Conservation (phyloP, 768 basidiomycete species). For the Hypholoma sublateritium region DNA sequence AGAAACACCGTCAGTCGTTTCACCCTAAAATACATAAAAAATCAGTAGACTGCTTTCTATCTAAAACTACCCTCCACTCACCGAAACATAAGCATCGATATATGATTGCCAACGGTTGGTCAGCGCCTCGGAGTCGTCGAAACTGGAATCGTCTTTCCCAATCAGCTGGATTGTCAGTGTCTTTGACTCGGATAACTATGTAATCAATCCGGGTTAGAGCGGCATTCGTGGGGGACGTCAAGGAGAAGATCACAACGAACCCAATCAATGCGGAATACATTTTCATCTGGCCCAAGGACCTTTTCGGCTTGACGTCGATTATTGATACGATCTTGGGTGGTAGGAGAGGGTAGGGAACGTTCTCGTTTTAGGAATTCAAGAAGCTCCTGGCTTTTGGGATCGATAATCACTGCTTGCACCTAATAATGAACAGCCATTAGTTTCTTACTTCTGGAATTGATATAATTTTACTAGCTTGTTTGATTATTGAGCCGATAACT, state of each 20-base stretch:
- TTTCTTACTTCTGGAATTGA: background rate
- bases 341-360: slow-evolving; percentile 53
- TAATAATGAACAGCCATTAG: slow-evolving; percentile 17
- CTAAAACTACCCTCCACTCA: slow-evolving; percentile 26
- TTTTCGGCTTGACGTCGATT: slow-evolving; percentile 68
- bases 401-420: slow-evolving; percentile 69
- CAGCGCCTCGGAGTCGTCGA: slow-evolving; percentile 74
- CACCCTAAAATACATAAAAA: slow-evolving; percentile 40
- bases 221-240: background rate
- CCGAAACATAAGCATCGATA: slow-evolving; percentile 73
- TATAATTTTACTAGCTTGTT: slow-evolving; percentile 55
- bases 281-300: slow-evolving; percentile 73
- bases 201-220: background rate
- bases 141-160: slow-evolving; percentile 75
- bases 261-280: slow-evolving; percentile 81
- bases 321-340: slow-evolving; percentile 71
- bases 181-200: slow-evolving; percentile 63
- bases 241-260: slow-evolving; percentile 34
- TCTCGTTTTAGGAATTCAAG: slow-evolving; percentile 72
- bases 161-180: slow-evolving; percentile 73
- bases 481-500: slow-evolving; percentile 83
- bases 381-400: slow-evolving; percentile 70
- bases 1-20: slow-evolving; percentile 55
- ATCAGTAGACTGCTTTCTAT: background rate
- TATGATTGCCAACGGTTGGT: slow-evolving; percentile 81